A percentile compares a stretch with the other conserved stretches of the same genome.
phyloP scores from a whole-genome alignment of 2,329 filamentous ascomycete species.

The Rasamsonia emersonii region DNA sequence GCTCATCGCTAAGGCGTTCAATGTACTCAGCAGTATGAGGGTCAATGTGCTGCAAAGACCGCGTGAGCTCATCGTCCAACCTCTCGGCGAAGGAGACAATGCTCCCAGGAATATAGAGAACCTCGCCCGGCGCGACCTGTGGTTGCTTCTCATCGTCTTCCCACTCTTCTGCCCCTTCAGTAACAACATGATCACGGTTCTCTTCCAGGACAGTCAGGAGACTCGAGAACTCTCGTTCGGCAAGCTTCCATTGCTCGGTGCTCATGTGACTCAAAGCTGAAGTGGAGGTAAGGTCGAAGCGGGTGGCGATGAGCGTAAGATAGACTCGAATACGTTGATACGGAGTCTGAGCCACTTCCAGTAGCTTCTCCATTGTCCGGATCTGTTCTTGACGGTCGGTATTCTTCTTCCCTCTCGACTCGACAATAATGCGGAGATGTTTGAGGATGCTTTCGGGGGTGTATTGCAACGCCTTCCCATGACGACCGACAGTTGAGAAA shows the following conservation, averaged over 20 bases:
- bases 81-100: conserved; percentile 90
- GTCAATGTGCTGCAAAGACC: conserved; percentile 95
- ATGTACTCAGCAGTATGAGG: conserved; percentile 99
- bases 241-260: conserved; percentile 92
- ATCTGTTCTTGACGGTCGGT: conserved; percentile 94
- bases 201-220: conserved; percentile 72
- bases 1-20: conserved; percentile 86
- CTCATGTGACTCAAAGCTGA: conserved; percentile 70
- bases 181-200: conserved; percentile 72
- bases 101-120: conserved; percentile 86
- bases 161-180: conserved; percentile 94
- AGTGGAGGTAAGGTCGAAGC: conserved; percentile 84
- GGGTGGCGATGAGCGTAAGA: conserved; percentile 80
- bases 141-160: conserved; percentile 96
- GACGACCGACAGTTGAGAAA: conserved; percentile 80
- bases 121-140: conserved; percentile 61
- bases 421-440: conserved; percentile 84
- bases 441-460: conserved; percentile 98
- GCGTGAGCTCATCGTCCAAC: conserved; percentile 91
- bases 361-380: conserved; percentile 90
- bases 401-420: conserved; percentile 98
- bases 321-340: conserved; percentile 94
- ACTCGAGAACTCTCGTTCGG: conserved; percentile 73
- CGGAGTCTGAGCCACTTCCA: conserved; percentile 78
- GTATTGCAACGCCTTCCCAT: conserved; percentile 81